Conservation (phyloP, 2,329 filamentous ascomycete genomes). For the Talaromyces marneffei region DNA sequence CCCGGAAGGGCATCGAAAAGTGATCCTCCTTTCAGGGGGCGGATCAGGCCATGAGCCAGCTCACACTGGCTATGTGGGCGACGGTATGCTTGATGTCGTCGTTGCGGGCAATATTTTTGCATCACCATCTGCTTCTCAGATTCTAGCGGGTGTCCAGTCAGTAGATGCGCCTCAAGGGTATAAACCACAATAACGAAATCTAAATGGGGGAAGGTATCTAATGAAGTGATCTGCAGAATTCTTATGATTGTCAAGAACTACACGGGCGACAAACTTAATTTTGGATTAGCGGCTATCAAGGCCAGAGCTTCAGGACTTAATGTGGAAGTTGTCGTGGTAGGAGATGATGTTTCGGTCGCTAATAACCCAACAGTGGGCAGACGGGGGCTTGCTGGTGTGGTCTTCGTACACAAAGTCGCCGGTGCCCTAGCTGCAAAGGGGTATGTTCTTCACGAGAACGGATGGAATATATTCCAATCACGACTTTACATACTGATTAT, state of each 20-base stretch:
- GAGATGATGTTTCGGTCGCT: neutral
- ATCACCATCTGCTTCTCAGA: neutral
- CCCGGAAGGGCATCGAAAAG: neutral
- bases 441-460: too few species aligned
- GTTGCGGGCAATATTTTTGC: constrained; percentile 4
- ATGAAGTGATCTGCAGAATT: too few species aligned
- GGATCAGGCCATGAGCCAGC: constrained; percentile 10
- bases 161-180: neutral
- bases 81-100: constrained; percentile 7
- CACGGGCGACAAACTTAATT: constrained; percentile 10
- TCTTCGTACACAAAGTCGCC: neutral
- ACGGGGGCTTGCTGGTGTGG: neutral
- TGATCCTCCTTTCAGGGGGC: neutral
- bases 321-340: neutral
- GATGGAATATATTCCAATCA: too few species aligned
- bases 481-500: too few species aligned
- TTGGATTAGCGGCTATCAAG: constrained; percentile 3
- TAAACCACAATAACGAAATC: too few species aligned
- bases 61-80: constrained; percentile 4
- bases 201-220: too few species aligned
- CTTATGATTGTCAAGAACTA: constrained; percentile 10
- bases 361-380: neutral
- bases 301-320: neutral
- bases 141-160: neutral
- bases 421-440: neutral